Base-by-base conservation (phyloP, 2,329 filamentous ascomycete species). In the Metarhizium album region DNA sequence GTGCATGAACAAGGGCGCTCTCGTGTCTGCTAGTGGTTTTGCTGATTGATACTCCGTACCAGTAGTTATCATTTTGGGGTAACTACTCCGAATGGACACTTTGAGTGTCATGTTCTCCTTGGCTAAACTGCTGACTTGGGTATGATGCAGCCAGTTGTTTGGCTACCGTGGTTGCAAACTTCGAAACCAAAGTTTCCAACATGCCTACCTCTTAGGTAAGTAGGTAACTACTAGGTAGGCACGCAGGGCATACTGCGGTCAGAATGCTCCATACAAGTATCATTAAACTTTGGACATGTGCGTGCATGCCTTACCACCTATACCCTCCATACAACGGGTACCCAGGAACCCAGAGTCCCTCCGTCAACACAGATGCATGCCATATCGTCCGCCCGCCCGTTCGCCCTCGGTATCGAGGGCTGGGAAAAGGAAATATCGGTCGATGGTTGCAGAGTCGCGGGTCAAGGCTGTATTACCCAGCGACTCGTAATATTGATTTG, bases 381-480 rank as follows among this genome's bases (percentile, higher is more conserved):
- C 45, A 45, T 47, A 13, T 29, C 31, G 7, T 33, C 37, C n/a
- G n/a, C n/a, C n/a, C n/a, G n/a, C n/a, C n/a, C n/a, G n/a, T 29
- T 6, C 46, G 49, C 49, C 49, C 49, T 51, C 20, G 31, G 20
- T 18, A 20, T 45, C 49, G 46, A 45, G 46, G 31, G 49, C 18
- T 40, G 45, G 27, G 38, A 47, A 45, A 47, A 43, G 29, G n/a
- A 47, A 29, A 13, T 1, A 13, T 13, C 7, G 33, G 4, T 35
- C 4, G 33, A 9, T 38, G 29, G 20, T 29, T 45, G 46, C 23
- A 37, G n/a, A 48, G 31, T 51, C 49, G 47, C 38, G 29, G 47
- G 40, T 51, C 45, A 48, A 48, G 42, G 22, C 37, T 45, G 49
- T 38, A 51, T 51, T 38, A 48, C 38, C 27, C 16, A 20, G 23